These are phyloP conservation scores for Apostasia shenzhenica DNA, from an alignment of 106 monocot species.

Conservation along the genomic window DNA sequence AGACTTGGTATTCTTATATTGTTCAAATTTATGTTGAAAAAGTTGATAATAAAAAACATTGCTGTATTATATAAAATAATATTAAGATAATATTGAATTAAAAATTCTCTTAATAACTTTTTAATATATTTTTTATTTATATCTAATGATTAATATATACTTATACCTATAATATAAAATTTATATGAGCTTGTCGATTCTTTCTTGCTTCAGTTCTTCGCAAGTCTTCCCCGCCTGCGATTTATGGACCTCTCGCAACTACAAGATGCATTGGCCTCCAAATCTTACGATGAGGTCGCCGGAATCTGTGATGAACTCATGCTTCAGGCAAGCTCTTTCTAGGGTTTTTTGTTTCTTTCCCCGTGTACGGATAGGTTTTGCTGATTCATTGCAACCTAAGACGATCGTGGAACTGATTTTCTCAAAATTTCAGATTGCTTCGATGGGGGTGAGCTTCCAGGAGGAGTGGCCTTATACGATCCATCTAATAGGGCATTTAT, in stretches of 20 bases:
- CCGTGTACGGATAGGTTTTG: background rate
- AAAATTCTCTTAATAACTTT: too few species aligned
- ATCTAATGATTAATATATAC: too few species aligned
- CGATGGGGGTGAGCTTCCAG: slow-evolving; percentile 47
- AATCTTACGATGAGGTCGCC: slow-evolving; percentile 53
- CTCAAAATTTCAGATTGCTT: slow-evolving; percentile 40
- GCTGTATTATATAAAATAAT: too few species aligned
- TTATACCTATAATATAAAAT: too few species aligned
- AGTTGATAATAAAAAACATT: too few species aligned
- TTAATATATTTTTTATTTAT: too few species aligned
- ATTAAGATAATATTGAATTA: too few species aligned
- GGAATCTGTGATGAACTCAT: slow-evolving; percentile 86
- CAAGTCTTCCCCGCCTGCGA: too few species aligned
- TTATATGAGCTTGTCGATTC: too few species aligned
- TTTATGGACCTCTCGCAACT: slow-evolving; percentile 77
- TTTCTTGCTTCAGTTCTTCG: too few species aligned
- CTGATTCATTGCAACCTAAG: background rate
- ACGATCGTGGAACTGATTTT: background rate
- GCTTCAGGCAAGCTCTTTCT: slow-evolving; percentile 48
- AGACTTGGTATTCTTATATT: too few species aligned
- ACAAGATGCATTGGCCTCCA: slow-evolving; percentile 47
- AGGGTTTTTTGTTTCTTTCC: slow-evolving; percentile 9
- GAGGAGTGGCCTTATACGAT: slow-evolving; percentile 84
- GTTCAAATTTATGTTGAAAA: too few species aligned
- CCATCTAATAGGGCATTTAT: slow-evolving; percentile 86